Evolutionary conservation across 1,284 basidiomycete species (phyloP), one percentile per base, ranked within the genome.

Genomic region (Melampsora americana): DNA sequence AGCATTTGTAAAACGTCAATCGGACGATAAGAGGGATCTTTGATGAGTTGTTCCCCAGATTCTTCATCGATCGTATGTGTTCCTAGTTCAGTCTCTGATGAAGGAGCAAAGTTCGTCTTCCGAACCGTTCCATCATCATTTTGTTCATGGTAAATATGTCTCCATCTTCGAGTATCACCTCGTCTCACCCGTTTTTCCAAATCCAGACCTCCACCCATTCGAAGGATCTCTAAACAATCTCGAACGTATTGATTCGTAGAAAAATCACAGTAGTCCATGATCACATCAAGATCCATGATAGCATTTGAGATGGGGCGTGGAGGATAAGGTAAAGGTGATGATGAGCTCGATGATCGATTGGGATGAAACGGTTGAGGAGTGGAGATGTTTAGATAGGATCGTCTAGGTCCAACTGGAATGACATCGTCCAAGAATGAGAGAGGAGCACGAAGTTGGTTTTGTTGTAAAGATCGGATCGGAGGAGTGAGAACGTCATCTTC

Each of bases 181-280:
- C 88, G 84, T 77, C 90, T 84, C 26, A 89, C 80, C 5, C 86
- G 86, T 42, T 85, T 85, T 32, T 86, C 87, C 65, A 86, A 87
- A 80, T 91, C 89, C 30, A 91, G 83, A 56, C 88, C 87, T 42
- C 85, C 88, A 7, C 89, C 89, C 14, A 90, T 81, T 20, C 90
- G 85, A 53, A 92, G 84, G 62, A 90, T 86, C 81, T 92, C 90
- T 26, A 91, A 85, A 79, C 90, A 91, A 80, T 91, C 90, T 66
- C 90, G 87, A 18, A 91, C 90, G 81, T 90, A 90, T 87, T 90
- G 80, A 81, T 88, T 86, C 72, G 87, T 86, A 20, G 88, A 87
- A 81, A 93, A 94, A 83, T 95, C 92, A 82, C 94, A 97, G 79
- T 93, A 87, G 50, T 93, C 89, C 88, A 93, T 89, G 0, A 95